These are phyloP conservation scores for Posidonia australis DNA, from an alignment of 106 monocot genomes.

Conservation along the genomic window DNA sequence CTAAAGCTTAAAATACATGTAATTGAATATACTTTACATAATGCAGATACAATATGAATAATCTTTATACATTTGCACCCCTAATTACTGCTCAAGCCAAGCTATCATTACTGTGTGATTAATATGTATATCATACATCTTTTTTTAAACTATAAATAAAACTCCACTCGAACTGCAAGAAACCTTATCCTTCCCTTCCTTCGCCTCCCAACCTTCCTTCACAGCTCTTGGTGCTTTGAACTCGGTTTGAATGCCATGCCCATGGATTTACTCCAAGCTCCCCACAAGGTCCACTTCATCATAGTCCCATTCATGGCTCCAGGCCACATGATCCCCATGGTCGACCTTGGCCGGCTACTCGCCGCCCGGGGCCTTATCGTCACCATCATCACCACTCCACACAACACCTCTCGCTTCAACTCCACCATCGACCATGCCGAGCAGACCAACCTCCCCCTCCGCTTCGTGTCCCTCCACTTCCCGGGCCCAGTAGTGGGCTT, in stretches of 20 bases:
- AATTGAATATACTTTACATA: too few relatives aligned
- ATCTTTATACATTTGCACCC: too few relatives aligned
- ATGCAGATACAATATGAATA: too few relatives aligned
- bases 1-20: too few relatives aligned
- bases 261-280: neutral
- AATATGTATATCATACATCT: too few relatives aligned
- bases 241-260: neutral
- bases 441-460: neutral
- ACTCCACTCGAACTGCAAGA: too few relatives aligned
- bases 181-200: too few relatives aligned
- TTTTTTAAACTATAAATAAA: too few relatives aligned
- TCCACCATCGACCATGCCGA: neutral
- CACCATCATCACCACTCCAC: slow-evolving; percentile 38
- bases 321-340: slow-evolving; percentile 52
- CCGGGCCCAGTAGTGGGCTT: neutral
- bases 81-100: too few relatives aligned
- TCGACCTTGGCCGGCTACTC: slow-evolving; percentile 32
- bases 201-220: too few relatives aligned
- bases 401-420: neutral
- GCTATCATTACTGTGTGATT: too few relatives aligned
- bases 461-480: slow-evolving; percentile 2
- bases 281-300: slow-evolving; percentile 19
- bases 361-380: slow-evolving; percentile 20
- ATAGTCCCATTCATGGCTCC: slow-evolving; percentile 43
- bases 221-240: too few relatives aligned